Conservation (phyloP, 352 stramenopile genomes). For the Globisporangium spinosum region DNA sequence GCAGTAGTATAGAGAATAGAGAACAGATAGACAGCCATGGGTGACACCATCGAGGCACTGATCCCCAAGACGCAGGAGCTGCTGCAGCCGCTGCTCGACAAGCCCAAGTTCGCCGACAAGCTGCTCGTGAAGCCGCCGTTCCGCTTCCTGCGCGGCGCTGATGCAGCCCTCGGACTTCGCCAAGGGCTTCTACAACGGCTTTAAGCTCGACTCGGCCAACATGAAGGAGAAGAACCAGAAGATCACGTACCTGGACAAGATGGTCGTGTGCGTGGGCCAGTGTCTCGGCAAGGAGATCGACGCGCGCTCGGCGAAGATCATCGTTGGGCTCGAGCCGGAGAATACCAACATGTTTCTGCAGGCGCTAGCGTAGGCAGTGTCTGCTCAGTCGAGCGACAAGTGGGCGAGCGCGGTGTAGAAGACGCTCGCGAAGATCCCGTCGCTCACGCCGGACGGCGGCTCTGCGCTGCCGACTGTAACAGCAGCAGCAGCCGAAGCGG, state of each 20-base stretch:
- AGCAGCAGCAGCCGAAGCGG: constrained; percentile 19
- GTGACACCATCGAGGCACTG: constrained; percentile 56
- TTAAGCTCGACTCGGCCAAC: constrained; percentile 73
- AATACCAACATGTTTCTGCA: constrained; percentile 85
- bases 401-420: constrained; percentile 63
- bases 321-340: constrained; percentile 77
- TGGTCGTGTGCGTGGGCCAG: constrained; percentile 75
- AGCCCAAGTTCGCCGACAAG: constrained; percentile 94
- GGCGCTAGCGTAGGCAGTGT: constrained; percentile 51
- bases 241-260: constrained; percentile 83
- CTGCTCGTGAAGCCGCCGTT: constrained; percentile 95
- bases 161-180: constrained; percentile 84
- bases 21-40: constrained; percentile 28
- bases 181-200: constrained; percentile 77
- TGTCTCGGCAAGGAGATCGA: constrained; percentile 63
- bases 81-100: constrained; percentile 88
- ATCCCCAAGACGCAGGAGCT: constrained; percentile 78
- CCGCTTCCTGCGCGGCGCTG: constrained; percentile 91
- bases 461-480: constrained; percentile 14
- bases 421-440: constrained; percentile 61
- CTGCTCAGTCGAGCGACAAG: constrained; percentile 50
- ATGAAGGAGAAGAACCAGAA: constrained; percentile 88
- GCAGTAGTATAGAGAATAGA: background rate
- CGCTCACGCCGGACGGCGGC: constrained; percentile 48
- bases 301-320: constrained; percentile 81